These are phyloP conservation scores for Hapsidospora chrysogenum DNA, from an alignment of 495 filamentous ascomycete species.

Conservation along the genomic window DNA sequence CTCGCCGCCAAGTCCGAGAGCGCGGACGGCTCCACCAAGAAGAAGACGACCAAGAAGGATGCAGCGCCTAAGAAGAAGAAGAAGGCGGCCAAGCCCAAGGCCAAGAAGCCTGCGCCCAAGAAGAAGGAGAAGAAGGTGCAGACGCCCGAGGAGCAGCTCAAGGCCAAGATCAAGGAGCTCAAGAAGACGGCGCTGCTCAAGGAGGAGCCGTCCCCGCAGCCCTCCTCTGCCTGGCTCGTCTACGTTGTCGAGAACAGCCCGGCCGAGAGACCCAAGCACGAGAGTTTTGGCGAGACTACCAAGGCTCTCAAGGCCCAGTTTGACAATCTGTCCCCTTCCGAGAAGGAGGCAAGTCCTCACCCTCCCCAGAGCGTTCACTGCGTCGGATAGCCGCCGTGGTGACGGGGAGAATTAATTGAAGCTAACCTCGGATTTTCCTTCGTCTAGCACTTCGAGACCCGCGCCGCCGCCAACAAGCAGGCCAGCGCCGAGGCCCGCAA, in stretches of 20 bases:
- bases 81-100: conserved; percentile 10
- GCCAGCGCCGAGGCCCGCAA: conserved; percentile 27
- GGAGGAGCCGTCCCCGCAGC: conserved; percentile 1
- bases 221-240: conserved; percentile 10
- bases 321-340: conserved; percentile 11
- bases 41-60: conserved; percentile 4
- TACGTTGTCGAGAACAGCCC: conserved; percentile 7
- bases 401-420: too few species aligned
- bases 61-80: conserved; percentile 10
- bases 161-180: conserved; percentile 8
- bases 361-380: background rate
- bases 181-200: conserved; percentile 12
- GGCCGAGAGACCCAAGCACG: background rate
- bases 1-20: conserved; percentile 4
- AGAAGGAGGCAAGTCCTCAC: conserved; percentile 14
- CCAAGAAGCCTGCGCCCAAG: conserved; percentile 9
- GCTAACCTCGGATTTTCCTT: too few species aligned
- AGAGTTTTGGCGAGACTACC: background rate
- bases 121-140: conserved; percentile 7
- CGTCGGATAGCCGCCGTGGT: too few species aligned
- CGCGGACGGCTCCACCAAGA: conserved; percentile 4
- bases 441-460: too few species aligned
- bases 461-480: too few species aligned
- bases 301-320: conserved; percentile 5
- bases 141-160: conserved; percentile 9